Percentiles rank a stretch among this genome's conserved stretches.
phyloP scores from a whole-genome alignment of 345 rosid species.

The Orychophragmus violaceus region DNA sequence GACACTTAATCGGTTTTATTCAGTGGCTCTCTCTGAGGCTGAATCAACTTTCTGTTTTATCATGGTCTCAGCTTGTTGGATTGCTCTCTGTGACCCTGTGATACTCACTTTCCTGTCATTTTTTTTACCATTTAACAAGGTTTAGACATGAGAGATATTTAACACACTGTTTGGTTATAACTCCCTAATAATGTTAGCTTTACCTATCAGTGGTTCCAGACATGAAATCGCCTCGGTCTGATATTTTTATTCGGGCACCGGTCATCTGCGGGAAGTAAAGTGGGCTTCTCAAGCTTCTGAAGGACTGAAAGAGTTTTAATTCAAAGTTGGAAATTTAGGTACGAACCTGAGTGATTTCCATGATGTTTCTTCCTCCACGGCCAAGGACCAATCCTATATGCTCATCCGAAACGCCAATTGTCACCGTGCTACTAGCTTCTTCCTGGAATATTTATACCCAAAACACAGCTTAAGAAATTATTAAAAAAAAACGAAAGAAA shows the following conservation, averaged over 20 bases:
- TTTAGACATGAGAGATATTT: conserved; percentile 3
- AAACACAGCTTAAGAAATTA: not conserved
- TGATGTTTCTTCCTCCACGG: conserved; percentile 92
- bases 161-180: not conserved
- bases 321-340: not conserved
- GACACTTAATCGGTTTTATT: conserved; percentile 26
- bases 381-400: conserved; percentile 97
- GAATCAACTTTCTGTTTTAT: conserved; percentile 87
- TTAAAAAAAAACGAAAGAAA: not conserved
- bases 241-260: conserved; percentile 93
- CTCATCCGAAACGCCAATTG: conserved; percentile 85
- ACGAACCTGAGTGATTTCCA: conserved; percentile 91
- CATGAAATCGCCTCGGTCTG: conserved; percentile 94
- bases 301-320: not conserved
- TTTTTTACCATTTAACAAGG: not conserved
- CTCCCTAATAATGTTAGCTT: not conserved
- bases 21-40: conserved; percentile 70
- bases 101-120: conserved; percentile 85
- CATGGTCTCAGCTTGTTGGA: conserved; percentile 83
- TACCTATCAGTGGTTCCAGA: conserved; percentile 94
- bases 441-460: conserved; percentile 52
- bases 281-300: not conserved
- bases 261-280: conserved; percentile 49
- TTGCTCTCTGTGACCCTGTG: conserved; percentile 84
- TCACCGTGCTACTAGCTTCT: conserved; percentile 59